phyloP scores from a whole-genome alignment of 225 moss, liverwort and hornwort species.

The Pseudisothecium myosuroides region DNA sequence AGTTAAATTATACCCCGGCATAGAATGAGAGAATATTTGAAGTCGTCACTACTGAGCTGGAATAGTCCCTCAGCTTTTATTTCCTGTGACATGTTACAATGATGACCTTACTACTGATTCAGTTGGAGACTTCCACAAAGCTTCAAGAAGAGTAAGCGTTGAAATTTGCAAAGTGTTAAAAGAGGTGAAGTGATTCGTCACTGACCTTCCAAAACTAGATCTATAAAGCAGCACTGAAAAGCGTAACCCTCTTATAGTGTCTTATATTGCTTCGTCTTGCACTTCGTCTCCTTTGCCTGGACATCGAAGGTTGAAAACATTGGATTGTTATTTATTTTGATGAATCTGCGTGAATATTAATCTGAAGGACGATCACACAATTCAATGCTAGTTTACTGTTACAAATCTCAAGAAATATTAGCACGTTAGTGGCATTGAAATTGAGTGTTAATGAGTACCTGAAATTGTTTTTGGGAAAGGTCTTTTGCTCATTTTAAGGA shows the following conservation, averaged over 20 bases:
- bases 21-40: not conserved
- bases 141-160: not conserved
- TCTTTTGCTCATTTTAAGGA: not conserved
- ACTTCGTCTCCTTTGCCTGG: not conserved
- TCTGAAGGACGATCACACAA: not conserved
- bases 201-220: not conserved
- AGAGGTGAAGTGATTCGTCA: not conserved
- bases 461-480: not conserved
- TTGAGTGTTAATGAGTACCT: not conserved
- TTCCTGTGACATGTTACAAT: not conserved
- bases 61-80: not conserved
- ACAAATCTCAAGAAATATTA: not conserved
- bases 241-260: not conserved
- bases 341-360: not conserved
- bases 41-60: not conserved
- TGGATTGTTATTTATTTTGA: not conserved
- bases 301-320: not conserved
- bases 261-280: not conserved
- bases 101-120: not conserved
- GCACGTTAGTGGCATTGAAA: not conserved
- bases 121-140: not conserved
- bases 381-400: not conserved
- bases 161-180: not conserved
- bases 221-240: not conserved
- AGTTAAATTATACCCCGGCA: not conserved